Base-by-base conservation (phyloP, 495 filamentous ascomycete species). In the Neurospora sp. region DNA sequence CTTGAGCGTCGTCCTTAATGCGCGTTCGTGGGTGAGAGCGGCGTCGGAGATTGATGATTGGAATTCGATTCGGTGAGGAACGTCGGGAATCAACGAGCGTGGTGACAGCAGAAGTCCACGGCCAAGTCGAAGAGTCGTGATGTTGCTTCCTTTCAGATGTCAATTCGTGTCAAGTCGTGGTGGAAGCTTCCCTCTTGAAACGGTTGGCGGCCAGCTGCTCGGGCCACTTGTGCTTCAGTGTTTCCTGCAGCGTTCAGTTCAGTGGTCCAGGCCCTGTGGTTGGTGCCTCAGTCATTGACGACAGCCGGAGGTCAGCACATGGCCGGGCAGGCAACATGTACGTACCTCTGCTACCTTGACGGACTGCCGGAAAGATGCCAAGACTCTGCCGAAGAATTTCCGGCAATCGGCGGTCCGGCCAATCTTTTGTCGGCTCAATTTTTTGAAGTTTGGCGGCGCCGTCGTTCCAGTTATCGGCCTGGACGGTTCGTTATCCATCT, bases 351-450 rank as follows among this genome's bases (percentile, higher is more conserved):
- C 9, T 44, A 68, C 69, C 40, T 48, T 35, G 14, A 61, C 27
- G 12, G 53, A 14, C 27, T 61, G 53, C 53, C 53, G 53, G 68
- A 73, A 40, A n/a, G 7, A 61, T 72, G 16, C 11, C 46, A 70
- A 46, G 40, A 41, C 46, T 16, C 12, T 40, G 10, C 76, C 72
- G 68, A 71, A 71, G 48, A 74, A 70, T 59, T 61, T 71, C 78
- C 78, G 78, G 77, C 70, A 76, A 77, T 79, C 76, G 78, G 75
- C 74, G 72, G 76, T 68, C 69, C 44, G 69, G 71, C 42, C 69
- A 68, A 70, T 72, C 41, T 69, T 53, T 71, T 14, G 70, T 66
- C 71, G 69, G 73, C 53, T 73, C 69, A 75, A 69, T 79, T 78
- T 79, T 78, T 78, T 71, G 76, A 71, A 48, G 66, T 27, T 70